phyloP scores from a whole-genome alignment of 2,329 filamentous ascomycete genomes.

The Cladophialophora immunda region DNA sequence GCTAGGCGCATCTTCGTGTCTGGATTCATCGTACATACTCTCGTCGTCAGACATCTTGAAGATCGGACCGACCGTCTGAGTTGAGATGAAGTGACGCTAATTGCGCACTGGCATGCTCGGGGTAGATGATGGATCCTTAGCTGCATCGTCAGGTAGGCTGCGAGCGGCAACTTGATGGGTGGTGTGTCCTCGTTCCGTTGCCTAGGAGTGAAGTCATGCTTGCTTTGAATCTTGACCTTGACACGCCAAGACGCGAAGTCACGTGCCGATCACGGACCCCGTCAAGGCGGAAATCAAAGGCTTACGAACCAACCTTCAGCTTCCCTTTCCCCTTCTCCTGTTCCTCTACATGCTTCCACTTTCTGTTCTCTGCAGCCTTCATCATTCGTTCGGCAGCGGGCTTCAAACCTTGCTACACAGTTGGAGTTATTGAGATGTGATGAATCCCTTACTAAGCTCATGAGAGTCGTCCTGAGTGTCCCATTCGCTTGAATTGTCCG shows the following conservation, averaged over 20 bases:
- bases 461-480: background rate
- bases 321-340: slow-evolving; percentile 7
- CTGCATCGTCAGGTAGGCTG: background rate
- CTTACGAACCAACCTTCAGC: slow-evolving; percentile 10
- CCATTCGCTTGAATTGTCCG: slow-evolving; percentile 22
- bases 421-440: slow-evolving; percentile 18
- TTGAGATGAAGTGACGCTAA: background rate
- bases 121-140: background rate
- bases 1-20: slow-evolving; percentile 12
- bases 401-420: background rate
- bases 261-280: background rate
- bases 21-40: slow-evolving; percentile 23
- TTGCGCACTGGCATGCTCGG: background rate
- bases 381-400: slow-evolving; percentile 12
- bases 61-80: background rate
- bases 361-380: background rate
- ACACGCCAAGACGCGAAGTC: slow-evolving; percentile 1
- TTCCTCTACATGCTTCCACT: slow-evolving; percentile 1
- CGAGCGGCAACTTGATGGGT: background rate
- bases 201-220: background rate
- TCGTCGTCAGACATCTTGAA: slow-evolving; percentile 34
- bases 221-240: background rate
- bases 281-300: background rate
- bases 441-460: slow-evolving; percentile 27
- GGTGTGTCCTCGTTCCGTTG: background rate